Base-by-base conservation (phyloP, 176 grass and related monocot species). In the Musa troglodytarum region DNA sequence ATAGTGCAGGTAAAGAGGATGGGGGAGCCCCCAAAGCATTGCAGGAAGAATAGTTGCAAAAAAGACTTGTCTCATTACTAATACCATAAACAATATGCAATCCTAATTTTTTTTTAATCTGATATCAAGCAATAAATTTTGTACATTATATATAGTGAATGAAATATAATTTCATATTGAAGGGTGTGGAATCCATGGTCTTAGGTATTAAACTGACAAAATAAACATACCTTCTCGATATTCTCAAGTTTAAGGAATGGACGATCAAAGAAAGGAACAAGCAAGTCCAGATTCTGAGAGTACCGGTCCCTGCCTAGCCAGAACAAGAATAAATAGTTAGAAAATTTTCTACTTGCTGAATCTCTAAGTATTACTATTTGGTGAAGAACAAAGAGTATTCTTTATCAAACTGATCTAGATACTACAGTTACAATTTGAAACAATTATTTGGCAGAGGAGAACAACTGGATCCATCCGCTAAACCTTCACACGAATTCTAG, bases 241-340 rank as follows among this genome's bases (percentile, higher is more conserved):
- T 66, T 82, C 76, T 93, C 94, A 3, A 93, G 86, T 25, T 90
- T 76, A 16, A 93, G 90, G 1, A 80, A 89, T 68, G 94, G 90
- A 56, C 72, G 79, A 74, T 97, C 82, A 22, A 97, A 90, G 76
- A 97, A 97, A 1, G 90, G 93, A 22, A 93, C 82, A 0, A 97
- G 88, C 77, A 93, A 59, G 2, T 77, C 84, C 34, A 97, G 79
- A 75, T 97, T 97, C 81, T 89, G 88, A 55, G 87, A 78, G 63
- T 97, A 97, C 68, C 79, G 70, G 19, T 69, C 79, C 58, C 80
- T 86, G 54, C 93, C 93, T 97, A 66, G 19, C 14, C 54, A 63
- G 26, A 78, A 78, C 21, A 84, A 77, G 16, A 49, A 43, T 21
- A 4, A 50, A 69, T 52, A 23, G 26, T 79, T 50, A 63, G 58